These are phyloP conservation scores for Gossypium trilobum DNA, from an alignment of 441 rosid genomes.

Conservation along the genomic window DNA sequence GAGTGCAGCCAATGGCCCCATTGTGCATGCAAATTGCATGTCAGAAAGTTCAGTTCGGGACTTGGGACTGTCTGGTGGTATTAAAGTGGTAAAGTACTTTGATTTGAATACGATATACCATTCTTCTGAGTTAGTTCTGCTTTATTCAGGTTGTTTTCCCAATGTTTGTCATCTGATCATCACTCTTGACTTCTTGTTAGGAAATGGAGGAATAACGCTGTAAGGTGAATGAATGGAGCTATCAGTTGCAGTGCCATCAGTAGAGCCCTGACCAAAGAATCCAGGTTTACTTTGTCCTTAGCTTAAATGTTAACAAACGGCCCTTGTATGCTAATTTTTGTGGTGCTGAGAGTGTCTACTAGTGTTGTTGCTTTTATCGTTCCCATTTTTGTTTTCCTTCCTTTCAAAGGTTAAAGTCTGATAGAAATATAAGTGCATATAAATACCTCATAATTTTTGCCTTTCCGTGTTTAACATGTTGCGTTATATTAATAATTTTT, in stretches of 20 bases:
- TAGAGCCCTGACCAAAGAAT: constrained; percentile 23
- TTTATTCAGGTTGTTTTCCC: neutral
- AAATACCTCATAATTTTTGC: constrained; percentile 22
- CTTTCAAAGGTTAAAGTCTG: constrained; percentile 13
- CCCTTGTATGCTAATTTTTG: constrained; percentile 34
- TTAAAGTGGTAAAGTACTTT: constrained; percentile 46
- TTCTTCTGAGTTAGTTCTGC: neutral
- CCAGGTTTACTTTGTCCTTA: constrained; percentile 30
- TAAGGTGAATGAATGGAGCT: constrained; percentile 16
- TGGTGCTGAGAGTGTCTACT: constrained; percentile 27
- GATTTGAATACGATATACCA: neutral
- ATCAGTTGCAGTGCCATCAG: constrained; percentile 13
- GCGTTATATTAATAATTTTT: neutral
- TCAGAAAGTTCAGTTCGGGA: constrained; percentile 43
- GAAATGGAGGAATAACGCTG: constrained; percentile 39
- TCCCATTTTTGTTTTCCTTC: neutral
- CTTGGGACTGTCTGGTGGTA: constrained; percentile 36
- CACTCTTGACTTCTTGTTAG: constrained; percentile 26
- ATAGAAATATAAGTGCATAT: constrained; percentile 32
- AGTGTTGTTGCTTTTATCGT: constrained; percentile 7
- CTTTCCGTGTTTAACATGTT: constrained; percentile 23
- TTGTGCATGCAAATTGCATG: constrained; percentile 62
- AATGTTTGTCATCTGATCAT: constrained; percentile 9
- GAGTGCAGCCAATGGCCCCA: constrained; percentile 37
- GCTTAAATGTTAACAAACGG: constrained; percentile 18